A percentile compares a stretch with the other conserved stretches of the same genome.
These are phyloP conservation scores for Aspergillus cejpii DNA, from an alignment of 2,329 filamentous ascomycete species.

Conservation along the genomic window DNA sequence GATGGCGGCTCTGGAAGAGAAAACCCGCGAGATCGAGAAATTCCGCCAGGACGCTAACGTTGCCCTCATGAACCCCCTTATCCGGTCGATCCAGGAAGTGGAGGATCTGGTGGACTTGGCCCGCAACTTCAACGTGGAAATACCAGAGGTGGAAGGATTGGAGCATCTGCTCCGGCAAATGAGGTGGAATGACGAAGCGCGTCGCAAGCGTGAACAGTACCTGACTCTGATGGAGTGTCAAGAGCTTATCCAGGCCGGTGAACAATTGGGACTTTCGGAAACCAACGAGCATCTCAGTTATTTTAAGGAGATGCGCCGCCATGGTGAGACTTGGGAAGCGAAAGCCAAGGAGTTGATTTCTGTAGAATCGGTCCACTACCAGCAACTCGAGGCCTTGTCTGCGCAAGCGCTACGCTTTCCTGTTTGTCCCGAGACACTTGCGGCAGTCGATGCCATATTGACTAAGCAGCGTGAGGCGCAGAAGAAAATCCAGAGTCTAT, in stretches of 20 bases:
- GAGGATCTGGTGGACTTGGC: constrained; percentile 89
- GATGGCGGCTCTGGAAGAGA: constrained; percentile 76
- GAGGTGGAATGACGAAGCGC: constrained; percentile 78
- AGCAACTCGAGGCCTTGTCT: constrained; percentile 86
- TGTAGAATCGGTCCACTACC: constrained; percentile 88
- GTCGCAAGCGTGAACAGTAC: constrained; percentile 57
- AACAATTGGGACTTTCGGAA: constrained; percentile 67
- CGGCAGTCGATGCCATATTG: constrained; percentile 79
- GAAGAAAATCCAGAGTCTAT: constrained; percentile 75
- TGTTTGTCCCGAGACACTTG: constrained; percentile 72
- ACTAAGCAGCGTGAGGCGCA: constrained; percentile 95
- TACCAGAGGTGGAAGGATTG: constrained; percentile 77
- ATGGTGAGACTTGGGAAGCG: constrained; percentile 81
- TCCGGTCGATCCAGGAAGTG: constrained; percentile 64
- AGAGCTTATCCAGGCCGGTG: constrained; percentile 69
- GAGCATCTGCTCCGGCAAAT: constrained; percentile 75
- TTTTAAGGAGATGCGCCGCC: constrained; percentile 67
- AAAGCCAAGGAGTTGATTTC: constrained; percentile 89
- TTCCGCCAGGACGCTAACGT: constrained; percentile 72
- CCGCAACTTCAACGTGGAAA: constrained; percentile 81
- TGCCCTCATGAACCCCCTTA: constrained; percentile 60
- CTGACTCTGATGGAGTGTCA: constrained; percentile 72
- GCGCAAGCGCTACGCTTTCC: constrained; percentile 73
- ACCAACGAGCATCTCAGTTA: constrained; percentile 73
- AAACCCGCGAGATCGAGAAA: constrained; percentile 72